Conservation (phyloP, 208 protist genomes). For the Crithidia expoeki region DNA sequence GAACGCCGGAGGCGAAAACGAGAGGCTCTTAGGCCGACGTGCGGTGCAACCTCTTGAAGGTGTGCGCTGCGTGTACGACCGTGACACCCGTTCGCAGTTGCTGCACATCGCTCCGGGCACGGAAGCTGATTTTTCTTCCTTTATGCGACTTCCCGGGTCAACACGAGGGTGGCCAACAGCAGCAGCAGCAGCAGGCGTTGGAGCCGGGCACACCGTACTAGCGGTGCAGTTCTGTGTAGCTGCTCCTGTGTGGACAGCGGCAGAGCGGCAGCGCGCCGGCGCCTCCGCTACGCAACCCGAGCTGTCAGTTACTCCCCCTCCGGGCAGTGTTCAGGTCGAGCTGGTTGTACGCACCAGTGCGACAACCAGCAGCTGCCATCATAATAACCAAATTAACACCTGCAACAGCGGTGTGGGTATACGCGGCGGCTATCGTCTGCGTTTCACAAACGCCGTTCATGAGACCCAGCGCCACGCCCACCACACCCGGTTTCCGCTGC, state of each 20-base stretch:
- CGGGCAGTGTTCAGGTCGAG: slow-evolving; percentile 26
- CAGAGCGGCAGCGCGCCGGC: neutral
- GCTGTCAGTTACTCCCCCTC: slow-evolving; percentile 6
- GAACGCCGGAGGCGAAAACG: neutral
- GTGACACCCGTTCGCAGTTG: slow-evolving; percentile 69
- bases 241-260: slow-evolving; percentile 2
- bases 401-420: neutral
- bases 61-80: slow-evolving; percentile 67
- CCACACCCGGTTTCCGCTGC: slow-evolving; percentile 67
- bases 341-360: slow-evolving; percentile 20
- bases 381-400: no score
- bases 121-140: slow-evolving; percentile 50
- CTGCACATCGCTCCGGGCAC: slow-evolving; percentile 59
- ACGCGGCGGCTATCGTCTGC: slow-evolving; percentile 32
- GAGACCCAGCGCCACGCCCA: slow-evolving; percentile 48
- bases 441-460: slow-evolving; percentile 49
- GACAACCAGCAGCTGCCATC: slow-evolving; percentile 2
- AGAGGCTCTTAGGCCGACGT: neutral
- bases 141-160: slow-evolving; percentile 23
- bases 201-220: slow-evolving; percentile 30
- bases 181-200: neutral
- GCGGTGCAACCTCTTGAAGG: neutral
- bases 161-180: neutral
- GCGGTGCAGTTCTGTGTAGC: slow-evolving; percentile 64
- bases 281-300: neutral